phyloP scores from a whole-genome alignment of 2,329 filamentous ascomycete genomes.

The Claviceps capensis region DNA sequence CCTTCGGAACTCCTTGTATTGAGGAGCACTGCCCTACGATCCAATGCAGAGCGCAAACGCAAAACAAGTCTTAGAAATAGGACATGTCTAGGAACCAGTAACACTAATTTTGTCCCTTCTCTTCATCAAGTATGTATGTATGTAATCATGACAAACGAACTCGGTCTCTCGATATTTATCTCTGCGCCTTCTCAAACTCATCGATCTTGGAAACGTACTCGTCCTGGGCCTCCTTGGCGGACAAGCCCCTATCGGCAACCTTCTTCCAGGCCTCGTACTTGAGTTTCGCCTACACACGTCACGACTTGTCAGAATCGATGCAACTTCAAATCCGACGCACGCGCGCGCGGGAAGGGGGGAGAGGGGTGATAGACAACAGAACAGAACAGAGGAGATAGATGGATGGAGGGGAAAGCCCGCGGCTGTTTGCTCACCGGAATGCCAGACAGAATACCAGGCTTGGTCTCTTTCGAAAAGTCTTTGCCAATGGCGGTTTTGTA shows the following conservation, averaged over 20 bases:
- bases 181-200: slow-evolving; percentile 41
- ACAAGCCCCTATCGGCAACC: slow-evolving; percentile 48
- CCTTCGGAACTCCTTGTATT: too few species aligned
- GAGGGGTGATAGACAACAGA: too few species aligned
- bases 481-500: background rate
- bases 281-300: background rate
- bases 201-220: slow-evolving; percentile 64
- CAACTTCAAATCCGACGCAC: too few species aligned
- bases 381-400: background rate
- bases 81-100: too few species aligned
- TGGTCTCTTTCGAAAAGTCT: background rate
- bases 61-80: too few species aligned
- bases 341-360: too few species aligned
- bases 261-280: slow-evolving; percentile 18
- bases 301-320: background rate
- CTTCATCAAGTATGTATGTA: too few species aligned
- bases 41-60: too few species aligned
- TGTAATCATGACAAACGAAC: too few species aligned
- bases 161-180: too few species aligned
- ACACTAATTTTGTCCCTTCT: too few species aligned
- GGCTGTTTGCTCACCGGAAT: background rate
- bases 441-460: background rate
- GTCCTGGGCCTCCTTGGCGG: slow-evolving; percentile 55
- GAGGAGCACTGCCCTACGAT: too few species aligned
- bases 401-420: background rate